Percentiles rank a stretch among this genome's conserved stretches.
These are phyloP conservation scores for Cryptococcus wingfieldii DNA, from an alignment of 1,284 basidiomycete genomes.

Conservation along the genomic window DNA sequence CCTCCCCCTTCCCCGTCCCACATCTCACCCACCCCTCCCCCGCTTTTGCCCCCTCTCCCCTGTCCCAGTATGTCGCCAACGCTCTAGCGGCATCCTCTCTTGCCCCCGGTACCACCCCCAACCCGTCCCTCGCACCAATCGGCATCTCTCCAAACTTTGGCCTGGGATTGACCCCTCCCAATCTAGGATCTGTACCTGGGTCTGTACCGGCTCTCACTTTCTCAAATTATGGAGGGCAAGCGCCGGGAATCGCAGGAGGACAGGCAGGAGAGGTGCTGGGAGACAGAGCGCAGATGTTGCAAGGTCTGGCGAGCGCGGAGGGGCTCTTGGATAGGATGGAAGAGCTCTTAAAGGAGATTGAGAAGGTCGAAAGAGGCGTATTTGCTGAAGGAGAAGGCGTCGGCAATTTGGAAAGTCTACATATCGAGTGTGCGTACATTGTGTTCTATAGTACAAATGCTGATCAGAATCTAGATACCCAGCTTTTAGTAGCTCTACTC, in stretches of 20 bases:
- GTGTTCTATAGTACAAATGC: neutral
- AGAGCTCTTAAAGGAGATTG: slow-evolving; percentile 7
- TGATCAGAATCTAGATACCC: slow-evolving; percentile 4
- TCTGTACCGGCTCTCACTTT: neutral
- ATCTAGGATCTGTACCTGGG: neutral
- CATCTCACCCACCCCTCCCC: slow-evolving; percentile 6
- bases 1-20: slow-evolving; percentile 4
- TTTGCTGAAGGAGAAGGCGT: slow-evolving; percentile 8
- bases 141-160: slow-evolving; percentile 1
- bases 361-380: slow-evolving; percentile 4
- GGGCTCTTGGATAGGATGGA: slow-evolving; percentile 4
- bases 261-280: neutral
- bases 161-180: neutral
- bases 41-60: slow-evolving; percentile 13
- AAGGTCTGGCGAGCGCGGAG: slow-evolving; percentile 3
- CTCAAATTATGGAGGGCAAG: neutral
- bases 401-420: slow-evolving; percentile 5
- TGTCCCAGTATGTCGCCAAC: slow-evolving; percentile 9
- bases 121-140: neutral
- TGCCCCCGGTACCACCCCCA: neutral
- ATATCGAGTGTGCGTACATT: slow-evolving; percentile 13
- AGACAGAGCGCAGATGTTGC: neutral
- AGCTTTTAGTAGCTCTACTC: slow-evolving; percentile 3
- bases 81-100: neutral
- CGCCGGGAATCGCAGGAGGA: neutral